These are phyloP conservation scores for Tylopilus sp. DNA, from an alignment of 768 basidiomycete genomes.

Conservation along the genomic window DNA sequence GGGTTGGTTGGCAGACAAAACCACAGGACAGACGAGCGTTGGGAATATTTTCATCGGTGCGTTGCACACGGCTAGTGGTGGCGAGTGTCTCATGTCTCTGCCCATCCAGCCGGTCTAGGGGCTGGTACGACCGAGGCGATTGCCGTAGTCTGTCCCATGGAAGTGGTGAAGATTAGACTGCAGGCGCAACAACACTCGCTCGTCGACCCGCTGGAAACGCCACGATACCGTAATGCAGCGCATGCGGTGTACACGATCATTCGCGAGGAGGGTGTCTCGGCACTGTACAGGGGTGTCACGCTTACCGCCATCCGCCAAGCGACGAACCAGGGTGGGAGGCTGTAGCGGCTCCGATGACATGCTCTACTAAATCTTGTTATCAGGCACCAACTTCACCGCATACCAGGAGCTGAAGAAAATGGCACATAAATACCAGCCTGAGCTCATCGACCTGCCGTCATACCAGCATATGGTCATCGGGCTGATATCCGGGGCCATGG, in stretches of 20 bases:
- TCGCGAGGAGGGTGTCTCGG: slow-evolving; percentile 80
- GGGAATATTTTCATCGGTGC: slow-evolving; percentile 84
- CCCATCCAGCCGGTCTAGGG: slow-evolving; percentile 79
- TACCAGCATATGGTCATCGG: slow-evolving; percentile 97
- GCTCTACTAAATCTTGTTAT: not conserved
- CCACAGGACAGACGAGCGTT: slow-evolving; percentile 76
- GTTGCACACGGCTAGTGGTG: slow-evolving; percentile 21
- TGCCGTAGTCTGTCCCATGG: slow-evolving; percentile 96
- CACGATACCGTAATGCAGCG: slow-evolving; percentile 93
- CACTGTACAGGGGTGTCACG: slow-evolving; percentile 90
- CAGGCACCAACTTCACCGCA: slow-evolving; percentile 95
- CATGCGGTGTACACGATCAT: slow-evolving; percentile 96
- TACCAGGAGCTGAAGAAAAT: slow-evolving; percentile 95
- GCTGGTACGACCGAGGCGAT: slow-evolving; percentile 97
- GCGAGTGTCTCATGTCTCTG: not conserved
- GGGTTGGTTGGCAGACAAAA: slow-evolving; percentile 66
- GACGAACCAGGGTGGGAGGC: slow-evolving; percentile 82
- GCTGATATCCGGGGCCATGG: slow-evolving; percentile 95
- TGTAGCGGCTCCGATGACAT: not conserved
- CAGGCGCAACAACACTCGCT: slow-evolving; percentile 98
- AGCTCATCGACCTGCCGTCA: slow-evolving; percentile 75
- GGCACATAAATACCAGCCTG: slow-evolving; percentile 75
- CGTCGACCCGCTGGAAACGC: slow-evolving; percentile 90
- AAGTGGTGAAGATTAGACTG: slow-evolving; percentile 96
- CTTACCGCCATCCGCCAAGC: slow-evolving; percentile 94